Evolutionary conservation across 176 grass and related monocot genomes (phyloP).

Genomic region (Raddia distichophylla): DNA sequence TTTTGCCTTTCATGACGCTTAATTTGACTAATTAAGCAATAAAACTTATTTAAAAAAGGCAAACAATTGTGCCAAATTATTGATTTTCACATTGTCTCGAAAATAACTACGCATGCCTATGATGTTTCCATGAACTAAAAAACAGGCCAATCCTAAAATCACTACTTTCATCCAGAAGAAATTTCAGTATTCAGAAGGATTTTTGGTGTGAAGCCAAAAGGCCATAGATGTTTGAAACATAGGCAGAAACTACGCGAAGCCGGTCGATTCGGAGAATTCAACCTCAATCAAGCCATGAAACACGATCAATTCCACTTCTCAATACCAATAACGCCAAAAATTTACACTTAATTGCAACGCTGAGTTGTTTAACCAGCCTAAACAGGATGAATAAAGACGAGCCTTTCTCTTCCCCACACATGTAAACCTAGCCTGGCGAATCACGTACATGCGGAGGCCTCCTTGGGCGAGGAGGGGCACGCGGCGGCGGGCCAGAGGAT

Average conservation of each 20-base stretch:
- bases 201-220: not conserved
- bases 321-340: not conserved
- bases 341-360: conserved; percentile 2
- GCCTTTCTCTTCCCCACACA: not conserved
- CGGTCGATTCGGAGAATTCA: not conserved
- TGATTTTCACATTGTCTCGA: not conserved
- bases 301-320: not conserved
- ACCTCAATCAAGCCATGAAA: not conserved
- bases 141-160: not conserved
- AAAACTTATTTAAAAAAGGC: not conserved
- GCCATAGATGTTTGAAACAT: not conserved
- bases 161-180: not conserved
- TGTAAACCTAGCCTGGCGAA: conserved; percentile 8
- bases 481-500: conserved; percentile 56
- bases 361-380: not conserved
- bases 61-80: not conserved
- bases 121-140: not conserved
- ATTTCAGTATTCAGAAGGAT: conserved; percentile 1
- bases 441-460: conserved; percentile 54
- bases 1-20: not conserved
- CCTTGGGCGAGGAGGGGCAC: conserved; percentile 28
- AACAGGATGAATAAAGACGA: not conserved
- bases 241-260: not conserved
- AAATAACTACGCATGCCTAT: conserved; percentile 1
- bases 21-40: not conserved